Evolutionary conservation across 2,329 filamentous ascomycete species (phyloP), one percentile per base, ranked within the genome.

Genomic region (Pyricularia grisea): DNA sequence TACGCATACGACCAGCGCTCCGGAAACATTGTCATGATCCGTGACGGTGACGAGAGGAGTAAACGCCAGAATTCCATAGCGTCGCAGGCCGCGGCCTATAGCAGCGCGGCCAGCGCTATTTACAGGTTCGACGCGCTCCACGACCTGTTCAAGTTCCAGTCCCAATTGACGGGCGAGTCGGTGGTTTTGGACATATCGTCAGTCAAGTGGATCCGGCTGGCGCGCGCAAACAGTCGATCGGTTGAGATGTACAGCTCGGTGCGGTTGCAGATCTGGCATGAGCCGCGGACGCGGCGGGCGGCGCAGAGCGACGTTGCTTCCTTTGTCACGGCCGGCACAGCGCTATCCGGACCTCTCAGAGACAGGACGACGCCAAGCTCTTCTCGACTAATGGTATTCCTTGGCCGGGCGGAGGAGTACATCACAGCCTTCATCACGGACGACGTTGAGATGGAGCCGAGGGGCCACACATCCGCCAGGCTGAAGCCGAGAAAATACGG

Each of bases 191-290:
- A 76, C 69, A 76, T 76, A 23, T 71, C 71, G 30, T 73, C 70
- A 67, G 74, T 75, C 33, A 73, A 74, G 68, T 71, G 74, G 28
- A 71, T 76, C 27, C 72, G 68, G 31, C 68, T 75, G 11, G 67
- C 67, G 67, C 70, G 68, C 58, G 71, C 72, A 2, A 71, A 69
- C 69, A 72, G 67, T 55, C 70, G 73, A 12, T 70, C 72, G 12
- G 73, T 68, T 67, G 72, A 73, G 14, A 73, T 72, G 33, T 74
- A 72, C 64, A 74, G 73, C 60, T 73, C 71, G 42, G 74, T 74
- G 5, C 70, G 75, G 4, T 69, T 76, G 50, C 75, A 76, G 68
- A 74, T 76, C 10, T 76, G 75, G 75, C 74, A 76, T 65, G 75
- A 76, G 58, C 70, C 69, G 3, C 71, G 72, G 36, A 65, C 71